phyloP scores from a whole-genome alignment of 768 basidiomycete genomes.

The Boletus fagicola region DNA sequence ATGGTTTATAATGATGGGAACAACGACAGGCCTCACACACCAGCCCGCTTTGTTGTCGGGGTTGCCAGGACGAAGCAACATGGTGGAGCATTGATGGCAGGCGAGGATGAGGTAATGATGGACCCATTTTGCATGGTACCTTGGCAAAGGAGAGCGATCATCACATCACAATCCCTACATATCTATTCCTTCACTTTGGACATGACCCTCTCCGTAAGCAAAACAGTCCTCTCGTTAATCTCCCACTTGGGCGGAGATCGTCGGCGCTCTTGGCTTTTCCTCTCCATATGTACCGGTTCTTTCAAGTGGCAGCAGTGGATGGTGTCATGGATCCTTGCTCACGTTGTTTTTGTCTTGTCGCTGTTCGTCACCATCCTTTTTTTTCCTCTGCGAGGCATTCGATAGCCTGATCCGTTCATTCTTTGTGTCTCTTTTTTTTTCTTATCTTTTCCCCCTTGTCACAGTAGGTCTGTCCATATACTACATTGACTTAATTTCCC shows the following conservation, averaged over 20 bases:
- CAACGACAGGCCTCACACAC: slow-evolving; percentile 15
- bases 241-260: slow-evolving; percentile 10
- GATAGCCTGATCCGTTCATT: slow-evolving; percentile 9
- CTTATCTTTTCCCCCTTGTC: slow-evolving; percentile 9
- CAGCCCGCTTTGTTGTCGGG: slow-evolving; percentile 8
- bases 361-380: background rate
- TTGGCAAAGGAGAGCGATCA: slow-evolving; percentile 23
- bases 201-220: slow-evolving; percentile 19
- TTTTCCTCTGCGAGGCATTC: background rate
- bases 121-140: slow-evolving; percentile 24
- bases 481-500: slow-evolving; percentile 22
- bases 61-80: slow-evolving; percentile 13
- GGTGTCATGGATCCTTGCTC: slow-evolving; percentile 5
- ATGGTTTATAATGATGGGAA: slow-evolving; percentile 21
- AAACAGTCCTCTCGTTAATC: slow-evolving; percentile 19
- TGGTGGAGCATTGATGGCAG: slow-evolving; percentile 15
- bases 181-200: slow-evolving; percentile 35
- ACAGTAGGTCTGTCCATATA: slow-evolving; percentile 25
- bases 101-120: slow-evolving; percentile 18
- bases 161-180: slow-evolving; percentile 28
- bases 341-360: slow-evolving; percentile 1
- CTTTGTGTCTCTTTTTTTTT: slow-evolving; percentile 1
- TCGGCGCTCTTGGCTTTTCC: slow-evolving; percentile 6
- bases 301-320: background rate
- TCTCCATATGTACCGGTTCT: background rate